Evolutionary conservation across 2,329 filamentous ascomycete genomes (phyloP).

Genomic region (Lasiodiplodia sp.): DNA sequence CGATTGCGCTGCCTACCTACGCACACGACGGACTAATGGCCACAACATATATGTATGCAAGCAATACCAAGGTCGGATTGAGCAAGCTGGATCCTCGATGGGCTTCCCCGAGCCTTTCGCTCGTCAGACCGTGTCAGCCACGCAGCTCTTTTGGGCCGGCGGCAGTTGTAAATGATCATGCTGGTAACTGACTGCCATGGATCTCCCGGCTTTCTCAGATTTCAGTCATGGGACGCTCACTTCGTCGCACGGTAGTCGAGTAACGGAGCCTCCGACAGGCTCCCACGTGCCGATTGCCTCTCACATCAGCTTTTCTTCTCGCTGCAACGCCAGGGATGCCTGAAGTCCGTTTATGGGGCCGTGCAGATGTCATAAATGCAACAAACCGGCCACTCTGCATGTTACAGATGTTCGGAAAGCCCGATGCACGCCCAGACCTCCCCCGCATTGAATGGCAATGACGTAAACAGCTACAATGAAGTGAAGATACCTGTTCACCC

Average conservation of each 20-base stretch:
- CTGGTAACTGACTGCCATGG: neutral
- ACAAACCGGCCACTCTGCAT: neutral
- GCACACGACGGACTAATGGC: neutral
- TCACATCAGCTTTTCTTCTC: neutral
- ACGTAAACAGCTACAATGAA: neutral
- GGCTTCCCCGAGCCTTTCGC: neutral
- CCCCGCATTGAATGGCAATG: neutral
- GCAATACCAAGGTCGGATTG: neutral
- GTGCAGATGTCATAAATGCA: neutral
- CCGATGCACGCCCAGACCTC: neutral
- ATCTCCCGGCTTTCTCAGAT: neutral
- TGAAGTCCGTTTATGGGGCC: neutral
- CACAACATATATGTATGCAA: neutral
- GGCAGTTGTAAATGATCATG: neutral
- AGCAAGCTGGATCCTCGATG: neutral
- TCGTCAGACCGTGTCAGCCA: neutral
- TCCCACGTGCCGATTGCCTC: neutral
- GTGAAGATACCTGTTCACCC: neutral
- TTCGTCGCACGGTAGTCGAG: neutral
- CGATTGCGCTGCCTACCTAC: neutral
- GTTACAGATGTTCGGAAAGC: neutral
- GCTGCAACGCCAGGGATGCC: neutral
- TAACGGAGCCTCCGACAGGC: neutral
- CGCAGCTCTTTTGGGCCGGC: neutral
- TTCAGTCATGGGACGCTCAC: neutral